phyloP scores from a whole-genome alignment of 495 filamentous ascomycete species.

The Penicillium flavigenum region DNA sequence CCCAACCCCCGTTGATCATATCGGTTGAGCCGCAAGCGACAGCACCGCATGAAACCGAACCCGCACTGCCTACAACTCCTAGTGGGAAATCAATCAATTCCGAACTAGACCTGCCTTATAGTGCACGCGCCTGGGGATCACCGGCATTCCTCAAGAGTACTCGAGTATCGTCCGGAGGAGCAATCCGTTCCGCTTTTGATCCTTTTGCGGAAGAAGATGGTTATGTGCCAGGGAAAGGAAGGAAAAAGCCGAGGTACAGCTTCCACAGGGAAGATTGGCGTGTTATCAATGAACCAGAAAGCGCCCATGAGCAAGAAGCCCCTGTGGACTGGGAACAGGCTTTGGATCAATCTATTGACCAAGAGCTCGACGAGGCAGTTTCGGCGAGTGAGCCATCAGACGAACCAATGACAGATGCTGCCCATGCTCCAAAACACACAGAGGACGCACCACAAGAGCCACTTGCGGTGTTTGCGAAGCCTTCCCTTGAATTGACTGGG shows the following conservation, averaged over 20 bases:
- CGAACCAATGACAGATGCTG: constrained; percentile 4
- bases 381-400: constrained; percentile 11
- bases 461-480: constrained; percentile 22
- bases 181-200: constrained; percentile 59
- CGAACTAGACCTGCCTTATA: constrained; percentile 1
- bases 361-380: constrained; percentile 18
- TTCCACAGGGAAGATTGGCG: constrained; percentile 67
- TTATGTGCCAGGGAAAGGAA: constrained; percentile 58
- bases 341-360: constrained; percentile 39
- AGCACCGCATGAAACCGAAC: constrained; percentile 22
- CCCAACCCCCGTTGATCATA: constrained; percentile 36
- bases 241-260: constrained; percentile 73
- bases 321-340: constrained; percentile 32
- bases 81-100: constrained; percentile 10
- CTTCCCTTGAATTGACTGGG: constrained; percentile 20
- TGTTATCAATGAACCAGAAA: constrained; percentile 64
- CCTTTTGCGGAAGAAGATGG: constrained; percentile 73
- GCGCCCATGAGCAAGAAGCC: constrained; percentile 53
- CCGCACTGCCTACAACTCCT: constrained; percentile 33
- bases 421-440: constrained; percentile 16
- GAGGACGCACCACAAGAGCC: constrained; percentile 24
- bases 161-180: constrained; percentile 58
- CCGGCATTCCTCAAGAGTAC: constrained; percentile 72
- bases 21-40: constrained; percentile 46
- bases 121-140: constrained; percentile 55